phyloP scores from a whole-genome alignment of 202 grass and related monocot genomes.

The Panicum hallii region DNA sequence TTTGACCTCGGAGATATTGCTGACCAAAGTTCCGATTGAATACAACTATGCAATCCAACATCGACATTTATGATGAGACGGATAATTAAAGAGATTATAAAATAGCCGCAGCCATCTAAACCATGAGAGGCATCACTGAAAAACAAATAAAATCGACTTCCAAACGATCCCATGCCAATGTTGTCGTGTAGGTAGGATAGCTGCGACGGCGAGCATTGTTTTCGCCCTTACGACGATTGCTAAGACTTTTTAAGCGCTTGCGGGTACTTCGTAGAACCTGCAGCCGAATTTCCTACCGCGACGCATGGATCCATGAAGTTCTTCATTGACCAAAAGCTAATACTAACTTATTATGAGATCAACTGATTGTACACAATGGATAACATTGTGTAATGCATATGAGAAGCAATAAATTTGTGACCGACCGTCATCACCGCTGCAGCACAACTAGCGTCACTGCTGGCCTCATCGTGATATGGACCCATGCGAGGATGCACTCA shows the following conservation, averaged over 20 bases:
- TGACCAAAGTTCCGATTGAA: too few relatives aligned
- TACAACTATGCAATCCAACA: neutral
- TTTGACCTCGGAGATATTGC: too few relatives aligned
- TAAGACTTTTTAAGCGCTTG: neutral
- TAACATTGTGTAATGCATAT: neutral
- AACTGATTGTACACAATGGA: neutral
- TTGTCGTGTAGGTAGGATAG: neutral
- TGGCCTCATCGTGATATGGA: neutral
- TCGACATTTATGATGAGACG: too few relatives aligned
- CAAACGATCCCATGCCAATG: neutral
- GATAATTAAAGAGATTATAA: too few relatives aligned
- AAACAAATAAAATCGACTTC: neutral
- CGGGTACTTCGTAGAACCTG: neutral
- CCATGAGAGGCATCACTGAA: neutral
- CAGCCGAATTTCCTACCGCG: neutral
- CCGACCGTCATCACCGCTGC: neutral
- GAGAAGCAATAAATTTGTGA: neutral
- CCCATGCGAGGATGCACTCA: neutral
- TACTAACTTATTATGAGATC: neutral
- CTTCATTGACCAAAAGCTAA: neutral
- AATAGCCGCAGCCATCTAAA: neutral
- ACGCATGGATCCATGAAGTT: neutral
- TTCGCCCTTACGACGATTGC: neutral
- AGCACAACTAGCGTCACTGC: neutral
- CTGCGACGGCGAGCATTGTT: neutral